Conservation (phyloP, 768 basidiomycete species). For the Lanmaoa pseudosensibilis region DNA sequence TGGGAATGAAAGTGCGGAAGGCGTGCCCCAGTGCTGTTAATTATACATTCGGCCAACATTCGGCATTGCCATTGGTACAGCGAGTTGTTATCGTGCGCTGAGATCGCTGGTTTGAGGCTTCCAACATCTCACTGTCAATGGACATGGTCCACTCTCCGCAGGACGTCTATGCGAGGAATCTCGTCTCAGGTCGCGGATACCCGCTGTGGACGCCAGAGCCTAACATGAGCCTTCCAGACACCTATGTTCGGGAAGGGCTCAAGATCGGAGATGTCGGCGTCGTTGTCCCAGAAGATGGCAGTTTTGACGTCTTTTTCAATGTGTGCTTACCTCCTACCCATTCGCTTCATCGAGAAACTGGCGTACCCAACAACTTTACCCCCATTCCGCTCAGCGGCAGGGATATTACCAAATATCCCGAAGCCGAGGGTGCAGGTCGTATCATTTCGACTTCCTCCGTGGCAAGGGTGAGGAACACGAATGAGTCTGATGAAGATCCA, state of each 20-base stretch:
- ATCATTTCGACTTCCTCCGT: conserved; percentile 15
- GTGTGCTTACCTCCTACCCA: conserved; percentile 32
- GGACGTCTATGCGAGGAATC: conserved; percentile 19
- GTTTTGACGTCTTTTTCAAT: conserved; percentile 40
- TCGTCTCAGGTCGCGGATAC: conserved; percentile 27
- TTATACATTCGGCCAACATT: no score
- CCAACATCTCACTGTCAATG: not conserved
- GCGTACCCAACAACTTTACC: conserved; percentile 29
- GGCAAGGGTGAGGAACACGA: not conserved
- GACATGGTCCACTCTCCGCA: conserved; percentile 11
- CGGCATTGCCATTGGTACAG: not conserved
- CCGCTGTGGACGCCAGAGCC: conserved; percentile 36
- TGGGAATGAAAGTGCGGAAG: no score
- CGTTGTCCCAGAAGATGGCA: conserved; percentile 30
- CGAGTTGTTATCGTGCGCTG: not conserved
- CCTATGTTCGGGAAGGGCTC: conserved; percentile 28
- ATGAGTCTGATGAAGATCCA: not conserved
- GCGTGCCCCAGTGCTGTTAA: no score
- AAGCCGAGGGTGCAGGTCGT: conserved; percentile 11
- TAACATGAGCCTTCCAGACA: conserved; percentile 19
- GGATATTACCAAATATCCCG: conserved; percentile 8
- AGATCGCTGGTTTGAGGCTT: not conserved
- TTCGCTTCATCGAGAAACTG: conserved; percentile 4
- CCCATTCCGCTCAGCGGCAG: conserved; percentile 18
- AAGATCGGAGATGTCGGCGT: conserved; percentile 39